These are phyloP conservation scores for Blastobotrys buckinghamii DNA, from an alignment of 1,139 yeast species.

Conservation along the genomic window DNA sequence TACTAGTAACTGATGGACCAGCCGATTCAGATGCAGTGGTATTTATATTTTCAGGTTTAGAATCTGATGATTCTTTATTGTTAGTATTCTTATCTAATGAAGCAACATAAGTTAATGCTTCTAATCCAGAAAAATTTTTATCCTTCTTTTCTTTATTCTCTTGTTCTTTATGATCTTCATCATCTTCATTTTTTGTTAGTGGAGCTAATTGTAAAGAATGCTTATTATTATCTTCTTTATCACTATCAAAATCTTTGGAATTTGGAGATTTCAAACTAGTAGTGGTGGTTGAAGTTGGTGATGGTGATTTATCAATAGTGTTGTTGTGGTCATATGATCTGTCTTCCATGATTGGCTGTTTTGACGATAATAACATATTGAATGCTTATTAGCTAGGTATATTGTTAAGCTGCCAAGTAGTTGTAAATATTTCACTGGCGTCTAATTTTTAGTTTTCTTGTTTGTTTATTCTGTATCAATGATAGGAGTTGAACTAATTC, in stretches of 20 bases:
- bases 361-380: background rate
- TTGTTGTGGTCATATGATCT: background rate
- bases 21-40: background rate
- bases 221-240: background rate
- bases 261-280: too few species aligned
- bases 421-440: too few species aligned
- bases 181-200: background rate
- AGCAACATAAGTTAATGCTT: slow-evolving; percentile 8
- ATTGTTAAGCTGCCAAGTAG: background rate
- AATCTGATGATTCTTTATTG: background rate
- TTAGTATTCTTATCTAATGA: background rate
- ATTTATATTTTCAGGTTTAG: too few species aligned
- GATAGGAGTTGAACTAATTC: too few species aligned
- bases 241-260: too few species aligned
- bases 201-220: background rate
- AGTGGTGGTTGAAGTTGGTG: too few species aligned
- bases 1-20: background rate
- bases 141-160: background rate
- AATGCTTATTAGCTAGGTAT: background rate
- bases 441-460: too few species aligned
- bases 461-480: too few species aligned
- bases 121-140: slow-evolving; percentile 2
- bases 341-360: background rate
- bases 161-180: background rate
- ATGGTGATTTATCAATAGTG: too few species aligned